A percentile compares a stretch with the other conserved stretches of the same genome.
phyloP scores from a whole-genome alignment of 257 asterid species.

The Solanum pimpinellifolium region DNA sequence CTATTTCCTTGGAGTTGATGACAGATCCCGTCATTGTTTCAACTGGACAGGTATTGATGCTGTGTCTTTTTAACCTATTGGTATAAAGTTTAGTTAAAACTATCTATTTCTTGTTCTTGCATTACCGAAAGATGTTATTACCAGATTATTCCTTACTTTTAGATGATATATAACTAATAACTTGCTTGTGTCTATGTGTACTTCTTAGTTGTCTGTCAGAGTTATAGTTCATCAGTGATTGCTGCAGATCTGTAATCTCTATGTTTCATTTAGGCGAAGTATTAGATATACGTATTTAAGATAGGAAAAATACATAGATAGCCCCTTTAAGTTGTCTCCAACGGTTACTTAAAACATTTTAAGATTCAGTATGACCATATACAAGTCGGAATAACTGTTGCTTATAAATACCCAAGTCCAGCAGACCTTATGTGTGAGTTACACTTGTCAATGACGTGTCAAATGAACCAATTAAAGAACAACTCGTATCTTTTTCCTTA shows the following conservation, averaged over 20 bases:
- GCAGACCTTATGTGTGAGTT: neutral
- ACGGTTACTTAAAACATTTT: neutral
- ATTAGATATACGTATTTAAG: neutral
- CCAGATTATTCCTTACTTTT: neutral
- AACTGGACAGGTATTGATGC: constrained; percentile 81
- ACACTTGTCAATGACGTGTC: neutral
- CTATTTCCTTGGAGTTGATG: constrained; percentile 94
- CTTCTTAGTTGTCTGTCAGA: neutral
- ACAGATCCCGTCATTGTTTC: constrained; percentile 96
- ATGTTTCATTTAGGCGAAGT: neutral
- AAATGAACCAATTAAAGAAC: neutral
- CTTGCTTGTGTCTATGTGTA: neutral
- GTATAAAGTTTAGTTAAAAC: neutral
- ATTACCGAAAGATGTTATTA: neutral
- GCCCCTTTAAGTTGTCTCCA: neutral
- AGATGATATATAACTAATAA: neutral
- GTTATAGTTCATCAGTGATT: neutral
- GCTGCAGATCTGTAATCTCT: neutral
- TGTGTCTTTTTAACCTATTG: neutral
- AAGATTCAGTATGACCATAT: neutral
- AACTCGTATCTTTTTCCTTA: neutral
- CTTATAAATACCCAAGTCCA: neutral
- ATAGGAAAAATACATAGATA: neutral
- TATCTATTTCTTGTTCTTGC: neutral
- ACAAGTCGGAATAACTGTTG: neutral